Evolutionary conservation across 768 basidiomycete genomes (phyloP), one percentile per base, ranked within the genome.

Genomic region (Amanita exitialis): DNA sequence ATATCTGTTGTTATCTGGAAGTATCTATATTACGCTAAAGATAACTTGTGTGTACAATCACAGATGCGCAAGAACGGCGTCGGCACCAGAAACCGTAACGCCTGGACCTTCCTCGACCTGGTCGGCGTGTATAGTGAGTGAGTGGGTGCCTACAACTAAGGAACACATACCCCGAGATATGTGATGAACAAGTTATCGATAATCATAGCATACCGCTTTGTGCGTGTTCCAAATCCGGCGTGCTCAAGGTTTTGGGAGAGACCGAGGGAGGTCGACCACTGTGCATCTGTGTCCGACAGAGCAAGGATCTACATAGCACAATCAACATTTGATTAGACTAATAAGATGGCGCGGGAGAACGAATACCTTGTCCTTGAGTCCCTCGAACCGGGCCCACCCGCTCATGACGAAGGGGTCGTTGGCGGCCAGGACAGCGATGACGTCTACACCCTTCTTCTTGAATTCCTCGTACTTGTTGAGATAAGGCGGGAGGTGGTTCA

Each of bases 331-430:
- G 30, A 30, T 30, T 2, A 30, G 10, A 30, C 5, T 6, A 9
- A 12, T 30, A 6, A 30, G 0, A 30, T 12, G 30, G 27, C 7
- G 8, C 0, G 27, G 27, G 27, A 9, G 27, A 25, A 6, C 25
- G 30, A 12, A 3, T 23, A 78, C 90, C 69, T 83, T 81, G 65
- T 93, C 90, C 57, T 79, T 74, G 56, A 82, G 66, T 6, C 75
- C 76, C 54, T 77, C 73, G 27, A 76, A 69, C 21, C 79, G 71
- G 35, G 67, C 76, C 82, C 78, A 83, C 49, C 75, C 84, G 58
- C 77, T 78, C 67, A 78, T 78, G 52, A 87, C 85, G 64, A 84
- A 91, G 7, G 77, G 72, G 62, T 93, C 91, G 63, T 93, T 93
- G 53, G 86, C 82, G 21, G 83, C 76, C 58, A 85, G 62, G 53